A percentile compares a stretch with the other conserved stretches of the same genome.
Evolutionary conservation across 2,329 filamentous ascomycete genomes (phyloP).

Genomic region (Teratosphaeria gauchensis): DNA sequence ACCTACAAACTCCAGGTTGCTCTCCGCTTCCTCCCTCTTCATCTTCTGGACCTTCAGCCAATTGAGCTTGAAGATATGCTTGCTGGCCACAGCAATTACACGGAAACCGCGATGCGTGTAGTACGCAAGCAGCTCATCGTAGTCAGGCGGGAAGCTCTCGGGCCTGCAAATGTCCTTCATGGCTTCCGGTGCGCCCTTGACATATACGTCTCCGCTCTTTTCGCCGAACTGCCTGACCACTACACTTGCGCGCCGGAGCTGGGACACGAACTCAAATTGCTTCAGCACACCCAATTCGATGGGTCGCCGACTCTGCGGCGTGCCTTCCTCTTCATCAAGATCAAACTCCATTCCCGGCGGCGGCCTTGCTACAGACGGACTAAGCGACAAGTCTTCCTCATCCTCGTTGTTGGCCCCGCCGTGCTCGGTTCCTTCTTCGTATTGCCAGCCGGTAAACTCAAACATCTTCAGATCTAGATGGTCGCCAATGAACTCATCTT

Average conservation of each 20-base stretch:
- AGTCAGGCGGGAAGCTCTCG: constrained; percentile 77
- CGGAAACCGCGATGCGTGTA: constrained; percentile 96
- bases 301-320: constrained; percentile 38
- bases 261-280: constrained; percentile 89
- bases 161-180: constrained; percentile 87
- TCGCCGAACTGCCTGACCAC: constrained; percentile 82
- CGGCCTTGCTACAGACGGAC: constrained; percentile 81
- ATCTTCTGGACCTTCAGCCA: constrained; percentile 96
- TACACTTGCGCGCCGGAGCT: constrained; percentile 84
- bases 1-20: constrained; percentile 73
- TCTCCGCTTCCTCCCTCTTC: constrained; percentile 76
- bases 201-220: constrained; percentile 75
- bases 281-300: constrained; percentile 86
- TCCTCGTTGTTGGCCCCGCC: constrained; percentile 56
- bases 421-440: constrained; percentile 73
- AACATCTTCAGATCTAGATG: constrained; percentile 98
- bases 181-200: constrained; percentile 93
- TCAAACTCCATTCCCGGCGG: constrained; percentile 54
- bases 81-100: constrained; percentile 90
- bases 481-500: constrained; percentile 83
- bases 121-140: constrained; percentile 75
- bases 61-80: constrained; percentile 74
- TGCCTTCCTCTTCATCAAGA: constrained; percentile 39
- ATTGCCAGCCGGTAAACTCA: constrained; percentile 86
- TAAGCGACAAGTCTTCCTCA: constrained; percentile 58